These are phyloP conservation scores for Cercophora sp. DNA, from an alignment of 495 filamentous ascomycete genomes.

Conservation along the genomic window DNA sequence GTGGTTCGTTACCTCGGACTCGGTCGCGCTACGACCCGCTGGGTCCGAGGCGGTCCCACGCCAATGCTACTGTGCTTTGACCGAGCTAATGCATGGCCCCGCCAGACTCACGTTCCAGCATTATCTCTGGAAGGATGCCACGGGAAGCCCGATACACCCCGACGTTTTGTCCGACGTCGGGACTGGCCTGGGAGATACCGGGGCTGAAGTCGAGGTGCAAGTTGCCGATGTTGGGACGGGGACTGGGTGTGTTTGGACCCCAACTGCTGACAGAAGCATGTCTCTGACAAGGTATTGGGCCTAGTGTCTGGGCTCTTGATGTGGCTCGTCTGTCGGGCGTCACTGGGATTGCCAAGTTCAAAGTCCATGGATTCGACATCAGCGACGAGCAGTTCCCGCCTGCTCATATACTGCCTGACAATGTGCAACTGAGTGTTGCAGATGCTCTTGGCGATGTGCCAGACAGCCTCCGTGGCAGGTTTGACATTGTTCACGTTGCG, in stretches of 20 bases:
- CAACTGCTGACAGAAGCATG: not conserved
- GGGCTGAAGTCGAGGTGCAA: not conserved
- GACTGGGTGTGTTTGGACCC: not conserved
- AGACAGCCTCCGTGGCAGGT: not conserved
- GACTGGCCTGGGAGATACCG: no score
- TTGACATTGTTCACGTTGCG: constrained; percentile 12
- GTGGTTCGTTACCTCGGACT: not conserved
- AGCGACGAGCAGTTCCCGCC: constrained; percentile 13
- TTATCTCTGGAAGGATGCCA: constrained; percentile 10
- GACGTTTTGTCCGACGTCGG: constrained; percentile 5
- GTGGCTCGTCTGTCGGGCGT: not conserved
- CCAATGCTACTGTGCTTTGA: not conserved
- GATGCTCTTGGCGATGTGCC: constrained; percentile 1
- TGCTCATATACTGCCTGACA: not conserved
- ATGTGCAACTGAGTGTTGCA: constrained; percentile 2
- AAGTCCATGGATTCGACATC: constrained; percentile 15
- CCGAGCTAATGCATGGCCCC: not conserved
- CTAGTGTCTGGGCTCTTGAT: constrained; percentile 6
- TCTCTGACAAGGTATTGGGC: not conserved
- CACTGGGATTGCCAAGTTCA: constrained; percentile 7
- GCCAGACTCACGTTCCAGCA: not conserved
- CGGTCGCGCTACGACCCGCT: not conserved
- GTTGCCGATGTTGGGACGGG: constrained; percentile 12
- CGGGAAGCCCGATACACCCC: not conserved
- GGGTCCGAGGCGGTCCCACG: not conserved